A percentile compares a stretch with the other conserved stretches of the same genome.
These are phyloP conservation scores for Chlorella sp. DNA, from an alignment of 139 green algal genomes.

Conservation along the genomic window DNA sequence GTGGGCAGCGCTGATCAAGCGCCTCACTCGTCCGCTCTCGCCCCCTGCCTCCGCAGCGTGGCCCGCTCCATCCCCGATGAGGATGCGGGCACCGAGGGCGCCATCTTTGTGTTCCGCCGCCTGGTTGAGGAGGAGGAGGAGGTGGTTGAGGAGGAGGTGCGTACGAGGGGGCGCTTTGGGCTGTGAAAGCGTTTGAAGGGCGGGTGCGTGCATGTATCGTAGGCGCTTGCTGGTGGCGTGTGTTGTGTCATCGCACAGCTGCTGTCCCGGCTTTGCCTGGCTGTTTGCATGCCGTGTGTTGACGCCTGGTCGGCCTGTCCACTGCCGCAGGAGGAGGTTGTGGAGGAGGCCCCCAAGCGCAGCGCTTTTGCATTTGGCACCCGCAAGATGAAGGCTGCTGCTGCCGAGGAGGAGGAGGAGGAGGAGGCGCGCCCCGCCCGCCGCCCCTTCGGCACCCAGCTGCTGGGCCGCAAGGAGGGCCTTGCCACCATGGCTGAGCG, in stretches of 20 bases:
- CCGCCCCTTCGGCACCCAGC: constrained; percentile 14
- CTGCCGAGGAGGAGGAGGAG: background rate
- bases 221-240: too few species aligned
- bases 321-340: background rate
- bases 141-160: background rate
- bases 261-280: too few species aligned
- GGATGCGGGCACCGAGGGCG: background rate
- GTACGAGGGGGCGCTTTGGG: too few species aligned
- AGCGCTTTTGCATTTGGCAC: background rate
- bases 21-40: background rate
- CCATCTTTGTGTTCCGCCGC: constrained; percentile 20
- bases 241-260: background rate
- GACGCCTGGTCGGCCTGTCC: too few species aligned
- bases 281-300: too few species aligned
- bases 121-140: constrained; percentile 8
- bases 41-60: background rate
- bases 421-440: background rate
- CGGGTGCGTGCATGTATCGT: too few species aligned
- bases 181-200: too few species aligned
- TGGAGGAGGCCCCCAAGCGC: constrained; percentile 16
- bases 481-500: constrained; percentile 36
- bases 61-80: background rate
- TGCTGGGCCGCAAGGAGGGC: constrained; percentile 24
- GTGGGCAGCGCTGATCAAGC: too few species aligned
- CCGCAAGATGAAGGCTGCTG: constrained; percentile 3